Conservation (phyloP, 805 yeast genomes). For the Ogataea nitratoaversa region DNA sequence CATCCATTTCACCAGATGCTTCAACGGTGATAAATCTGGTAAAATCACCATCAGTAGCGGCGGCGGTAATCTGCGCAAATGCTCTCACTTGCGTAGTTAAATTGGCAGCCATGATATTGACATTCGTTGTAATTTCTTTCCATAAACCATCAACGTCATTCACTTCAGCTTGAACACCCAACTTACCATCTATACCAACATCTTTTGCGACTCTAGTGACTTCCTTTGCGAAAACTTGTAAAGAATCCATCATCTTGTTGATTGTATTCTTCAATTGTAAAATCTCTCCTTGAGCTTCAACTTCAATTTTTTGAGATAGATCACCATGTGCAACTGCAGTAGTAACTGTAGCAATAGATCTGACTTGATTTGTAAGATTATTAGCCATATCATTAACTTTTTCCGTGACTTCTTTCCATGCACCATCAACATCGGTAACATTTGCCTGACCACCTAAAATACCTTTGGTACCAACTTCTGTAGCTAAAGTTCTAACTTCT, state of each 20-base stretch:
- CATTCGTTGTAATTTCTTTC: constrained; percentile 89
- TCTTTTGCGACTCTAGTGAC: constrained; percentile 88
- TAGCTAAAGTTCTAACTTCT: constrained; percentile 82
- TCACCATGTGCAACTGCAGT: constrained; percentile 93
- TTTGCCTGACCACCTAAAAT: constrained; percentile 88
- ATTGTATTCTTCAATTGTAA: constrained; percentile 80
- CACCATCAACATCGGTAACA: constrained; percentile 80
- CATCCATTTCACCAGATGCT: constrained; percentile 88
- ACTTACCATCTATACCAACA: constrained; percentile 89
- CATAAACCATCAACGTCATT: constrained; percentile 87
- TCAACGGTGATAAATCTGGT: constrained; percentile 88
- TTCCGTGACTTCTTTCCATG: constrained; percentile 87
- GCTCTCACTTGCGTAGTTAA: constrained; percentile 90
- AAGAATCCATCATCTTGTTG: constrained; percentile 89
- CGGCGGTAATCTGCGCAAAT: constrained; percentile 88
- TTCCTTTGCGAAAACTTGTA: constrained; percentile 83
- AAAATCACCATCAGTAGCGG: constrained; percentile 92
- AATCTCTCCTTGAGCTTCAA: constrained; percentile 88
- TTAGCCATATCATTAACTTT: constrained; percentile 87
- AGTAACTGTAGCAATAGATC: constrained; percentile 86
- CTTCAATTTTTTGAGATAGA: constrained; percentile 77
- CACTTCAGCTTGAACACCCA: constrained; percentile 90
- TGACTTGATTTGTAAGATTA: constrained; percentile 80
- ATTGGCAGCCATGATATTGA: constrained; percentile 91
- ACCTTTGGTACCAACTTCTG: constrained; percentile 82